Evolutionary conservation across 2,329 filamentous ascomycete genomes (phyloP).

Genomic region (Aspergillus pseudonomiae): DNA sequence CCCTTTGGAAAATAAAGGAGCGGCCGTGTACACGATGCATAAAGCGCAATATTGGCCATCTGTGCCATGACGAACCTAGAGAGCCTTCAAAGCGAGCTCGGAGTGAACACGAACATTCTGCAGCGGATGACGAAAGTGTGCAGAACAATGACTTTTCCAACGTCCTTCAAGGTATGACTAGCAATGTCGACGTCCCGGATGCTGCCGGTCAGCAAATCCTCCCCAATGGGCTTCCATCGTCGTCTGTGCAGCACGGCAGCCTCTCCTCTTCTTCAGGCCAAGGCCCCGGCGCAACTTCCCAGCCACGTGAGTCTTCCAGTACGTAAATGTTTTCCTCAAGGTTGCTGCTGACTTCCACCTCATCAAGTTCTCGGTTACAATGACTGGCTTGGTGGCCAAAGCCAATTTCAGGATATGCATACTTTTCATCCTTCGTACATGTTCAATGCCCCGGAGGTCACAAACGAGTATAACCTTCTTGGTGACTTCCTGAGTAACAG

Average conservation of each 20-base stretch:
- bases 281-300: constrained; percentile 65
- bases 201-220: constrained; percentile 51
- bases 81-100: constrained; percentile 84
- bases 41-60: constrained; percentile 96
- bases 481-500: constrained; percentile 96
- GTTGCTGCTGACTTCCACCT: constrained; percentile 28
- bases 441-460: constrained; percentile 91
- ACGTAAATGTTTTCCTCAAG: constrained; percentile 10
- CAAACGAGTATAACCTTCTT: constrained; percentile 93
- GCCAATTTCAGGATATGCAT: constrained; percentile 91
- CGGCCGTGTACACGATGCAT: constrained; percentile 96
- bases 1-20: constrained; percentile 60
- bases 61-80: constrained; percentile 96
- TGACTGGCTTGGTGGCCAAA: constrained; percentile 77
- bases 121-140: constrained; percentile 62
- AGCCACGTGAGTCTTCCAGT: constrained; percentile 67
- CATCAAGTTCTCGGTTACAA: constrained; percentile 75
- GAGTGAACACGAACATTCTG: constrained; percentile 60
- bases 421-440: constrained; percentile 92
- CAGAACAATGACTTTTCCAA: constrained; percentile 48
- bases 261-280: constrained; percentile 69
- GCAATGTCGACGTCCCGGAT: constrained; percentile 61
- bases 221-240: constrained; percentile 54
- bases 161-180: constrained; percentile 52
- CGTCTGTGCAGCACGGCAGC: constrained; percentile 60